Evolutionary conservation across 306 rosid species (phyloP), one percentile per base, ranked within the genome.

Genomic region (Gillenia trifoliata): DNA sequence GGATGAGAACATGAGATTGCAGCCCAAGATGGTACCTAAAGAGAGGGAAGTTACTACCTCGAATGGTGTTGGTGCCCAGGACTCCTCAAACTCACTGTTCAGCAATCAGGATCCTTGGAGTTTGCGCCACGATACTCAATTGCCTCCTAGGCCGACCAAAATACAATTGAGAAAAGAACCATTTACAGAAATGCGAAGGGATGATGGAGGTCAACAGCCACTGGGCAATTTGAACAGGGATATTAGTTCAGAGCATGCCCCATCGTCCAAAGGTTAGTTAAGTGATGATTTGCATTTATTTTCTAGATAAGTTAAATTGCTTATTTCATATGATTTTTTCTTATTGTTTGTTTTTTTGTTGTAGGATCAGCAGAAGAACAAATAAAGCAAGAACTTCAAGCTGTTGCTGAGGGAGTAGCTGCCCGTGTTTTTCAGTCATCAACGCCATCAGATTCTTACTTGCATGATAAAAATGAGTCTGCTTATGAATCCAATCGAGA

Each of bases 331-430:
- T 34, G 74, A 55, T 49, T 73, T 45, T 20, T 64, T 62, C 54
- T 77, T 31, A n/a, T 81, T 47, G 74, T 63, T 40, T 26, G 70
- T 68, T 73, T 79, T 62, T 60, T 65, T 67, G 66, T 70, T 61
- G 54, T 75, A 81, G 92, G 87, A 64, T 91, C 88, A 19, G 77
- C 85, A 1, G 97, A 91, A 82, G 98, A 91, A 75, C 92, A 81
- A 49, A 89, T 89, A 60, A 89, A 79, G 84, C 84, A 88, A 81
- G 92, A 89, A 40, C 97, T 91, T 82, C 93, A 91, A 88, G 93
- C 93, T 85, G 91, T 93, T 83, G 97, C 96, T 5, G 97, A 91
- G 81, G 92, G 88, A 68, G 97, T 93, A 45, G 96, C 96, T 77
- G 97, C 96, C 80, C 84, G 92, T 80, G 96, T 89, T 80, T 82